Evolutionary conservation across 306 rosid species (phyloP), one percentile per base, ranked within the genome.

Genomic region (Cucurbita argyrosperma): DNA sequence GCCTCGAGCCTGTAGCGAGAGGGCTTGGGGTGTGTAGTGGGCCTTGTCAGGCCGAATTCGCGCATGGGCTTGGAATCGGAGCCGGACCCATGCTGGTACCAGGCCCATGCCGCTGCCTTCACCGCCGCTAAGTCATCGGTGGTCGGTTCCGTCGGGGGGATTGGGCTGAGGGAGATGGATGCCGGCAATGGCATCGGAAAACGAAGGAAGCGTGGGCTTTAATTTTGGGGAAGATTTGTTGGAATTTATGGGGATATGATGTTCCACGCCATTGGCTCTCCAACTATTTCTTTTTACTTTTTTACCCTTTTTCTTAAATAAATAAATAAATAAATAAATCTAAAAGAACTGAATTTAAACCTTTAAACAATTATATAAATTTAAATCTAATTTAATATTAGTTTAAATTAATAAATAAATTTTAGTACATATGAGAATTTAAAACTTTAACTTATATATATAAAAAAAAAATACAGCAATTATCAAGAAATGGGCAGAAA

Each of bases 71-170:
- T 83, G 21, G 74, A 77, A n/a, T 87, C 88, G 10, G 86, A 82
- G 35, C 80, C 85, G 0, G 92, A 83, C 38, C 91, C 83, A 46
- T 70, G 98, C 53, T 85, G 83, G 81, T 79, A 60, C 98, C 98
- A 88, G 5, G 97, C 97, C 98, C 98, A 89, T 42, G 98, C 98
- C 38, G 98, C 98, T 0, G 94, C 96, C 76, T 82, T 90, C 5
- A 83, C 88, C 13, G 76, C 23, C 2, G 75, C 80, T 66, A 76
- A 76, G 8, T 80, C 78, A 15, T 86, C 72, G 26, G 26, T 0
- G 4, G 47, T 42, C 39, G 59, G 5, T 10, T 76, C 63, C 13
- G 47, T 52, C 10, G 65, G 78, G 0, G 47, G 69, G 47, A 80
- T 67, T 49, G 80, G 77, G 71, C 26, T 64, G 52, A 76, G 47